Base-by-base conservation (phyloP, 2,329 filamentous ascomycete species). In the Xylaria arbuscula region DNA sequence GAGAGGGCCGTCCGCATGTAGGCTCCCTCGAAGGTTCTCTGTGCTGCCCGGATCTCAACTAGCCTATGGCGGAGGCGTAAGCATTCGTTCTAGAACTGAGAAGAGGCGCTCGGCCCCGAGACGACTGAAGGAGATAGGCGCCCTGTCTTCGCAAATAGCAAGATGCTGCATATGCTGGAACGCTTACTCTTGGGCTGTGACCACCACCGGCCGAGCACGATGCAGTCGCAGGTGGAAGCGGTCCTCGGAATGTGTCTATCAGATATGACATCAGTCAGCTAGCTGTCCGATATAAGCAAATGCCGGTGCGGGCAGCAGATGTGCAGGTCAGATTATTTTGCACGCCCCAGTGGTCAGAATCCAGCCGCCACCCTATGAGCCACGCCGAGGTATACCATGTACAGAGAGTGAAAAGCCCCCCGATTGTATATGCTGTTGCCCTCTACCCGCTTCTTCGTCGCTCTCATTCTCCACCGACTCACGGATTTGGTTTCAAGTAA, bases 1-100 rank as follows among this genome's bases (percentile, higher is more conserved):
- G 93, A 93, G 22, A 99, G 88, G 2, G 95, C 94, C 0, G 96
- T 99, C 69, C 96, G 92, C 77, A 98, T 92, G 81, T 98, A 99
- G 24, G 96, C 96, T 24, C 96, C 96, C 81, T 99, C 96, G 76
- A 98, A 99, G 1, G 96, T 99, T 63, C 96, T 89, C 79, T 99
- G 96, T 11, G 95, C 93, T 13, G 96, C 96, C 71, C 96, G 93
- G 73, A 98, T 92, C 82, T 98, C 96, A 72, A 98, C 93, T 51
- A 99, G 90, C 80, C 87, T 89, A 42, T 63, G 11, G 48, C 11
- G 24, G 28, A 32, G 55, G 19, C 24, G 58, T 66, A 40, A 68
- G 69, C 62, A n/a, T 42, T 40, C 3, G 17, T 58, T 42, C 54
- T 50, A 22, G 10, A 32, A 36, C 38, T 15, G 5, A 47, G 22